Conservation (phyloP, 495 filamentous ascomycete species). For the Aspergillus mulundensis region DNA sequence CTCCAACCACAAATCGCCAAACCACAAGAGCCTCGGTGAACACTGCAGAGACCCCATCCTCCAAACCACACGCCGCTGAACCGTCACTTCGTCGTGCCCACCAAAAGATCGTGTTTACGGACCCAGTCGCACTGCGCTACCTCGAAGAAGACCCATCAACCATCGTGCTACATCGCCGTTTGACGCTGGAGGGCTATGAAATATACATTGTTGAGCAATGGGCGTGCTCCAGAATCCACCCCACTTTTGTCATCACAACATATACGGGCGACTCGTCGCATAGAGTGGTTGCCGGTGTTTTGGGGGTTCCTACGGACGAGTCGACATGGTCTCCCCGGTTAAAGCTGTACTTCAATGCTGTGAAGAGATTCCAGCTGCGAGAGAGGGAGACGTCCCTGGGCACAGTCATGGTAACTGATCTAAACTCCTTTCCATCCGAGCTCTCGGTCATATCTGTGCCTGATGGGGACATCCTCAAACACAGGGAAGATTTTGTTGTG, state of each 20-base stretch:
- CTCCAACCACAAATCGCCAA: slow-evolving; percentile 19
- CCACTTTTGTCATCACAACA: slow-evolving; percentile 87
- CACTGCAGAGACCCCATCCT: slow-evolving; percentile 24
- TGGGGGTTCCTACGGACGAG: slow-evolving; percentile 81
- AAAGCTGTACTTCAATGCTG: slow-evolving; percentile 78
- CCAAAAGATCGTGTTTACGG: slow-evolving; percentile 63
- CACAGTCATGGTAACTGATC: slow-evolving; percentile 87
- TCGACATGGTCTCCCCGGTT: slow-evolving; percentile 73
- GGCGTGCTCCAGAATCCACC: slow-evolving; percentile 87
- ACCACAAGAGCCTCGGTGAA: slow-evolving; percentile 20
- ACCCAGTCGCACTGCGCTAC: slow-evolving; percentile 76
- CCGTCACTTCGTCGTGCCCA: slow-evolving; percentile 28
- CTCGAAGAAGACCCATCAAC: slow-evolving; percentile 83
- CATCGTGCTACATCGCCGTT: slow-evolving; percentile 65
- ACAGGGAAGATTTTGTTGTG: slow-evolving; percentile 84
- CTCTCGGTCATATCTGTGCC: slow-evolving; percentile 86
- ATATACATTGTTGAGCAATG: slow-evolving; percentile 96
- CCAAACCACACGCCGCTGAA: slow-evolving; percentile 19
- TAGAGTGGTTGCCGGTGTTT: slow-evolving; percentile 69
- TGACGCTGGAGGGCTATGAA: slow-evolving; percentile 76
- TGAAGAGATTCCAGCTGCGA: slow-evolving; percentile 78
- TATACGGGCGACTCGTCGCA: slow-evolving; percentile 87
- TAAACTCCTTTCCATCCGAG: slow-evolving; percentile 83
- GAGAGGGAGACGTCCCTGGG: slow-evolving; percentile 77
- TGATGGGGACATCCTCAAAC: slow-evolving; percentile 75